A percentile compares a stretch with the other conserved stretches of the same genome.
These are phyloP conservation scores for Fusarium annulatum DNA, from an alignment of 2,329 filamentous ascomycete genomes.

Conservation along the genomic window DNA sequence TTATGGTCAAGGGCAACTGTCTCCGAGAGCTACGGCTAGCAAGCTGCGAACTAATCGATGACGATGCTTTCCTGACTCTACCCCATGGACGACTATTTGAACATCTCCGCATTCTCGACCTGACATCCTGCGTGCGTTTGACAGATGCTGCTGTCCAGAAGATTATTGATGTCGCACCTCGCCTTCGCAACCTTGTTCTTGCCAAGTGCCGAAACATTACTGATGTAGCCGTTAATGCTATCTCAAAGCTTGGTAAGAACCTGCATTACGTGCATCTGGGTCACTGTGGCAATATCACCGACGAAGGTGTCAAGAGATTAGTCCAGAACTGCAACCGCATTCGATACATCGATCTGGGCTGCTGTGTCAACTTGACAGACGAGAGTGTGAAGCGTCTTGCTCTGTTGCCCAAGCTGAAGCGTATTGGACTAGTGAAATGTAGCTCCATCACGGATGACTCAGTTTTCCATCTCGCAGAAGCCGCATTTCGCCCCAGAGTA, in stretches of 20 bases:
- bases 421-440: slow-evolving; percentile 96
- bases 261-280: slow-evolving; percentile 96
- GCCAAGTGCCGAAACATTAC: slow-evolving; percentile 96
- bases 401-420: slow-evolving; percentile 88
- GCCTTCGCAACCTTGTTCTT: slow-evolving; percentile 90
- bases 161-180: slow-evolving; percentile 87
- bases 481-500: slow-evolving; percentile 65
- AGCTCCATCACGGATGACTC: slow-evolving; percentile 89
- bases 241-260: slow-evolving; percentile 92
- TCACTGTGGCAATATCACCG: slow-evolving; percentile 91
- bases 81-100: slow-evolving; percentile 79
- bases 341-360: slow-evolving; percentile 97
- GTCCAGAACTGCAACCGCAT: slow-evolving; percentile 92
- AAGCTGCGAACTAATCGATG: slow-evolving; percentile 85
- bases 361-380: slow-evolving; percentile 90
- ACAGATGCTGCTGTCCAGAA: slow-evolving; percentile 89
- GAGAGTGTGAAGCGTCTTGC: slow-evolving; percentile 86
- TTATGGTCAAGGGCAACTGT: slow-evolving; percentile 81
- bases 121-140: slow-evolving; percentile 87
- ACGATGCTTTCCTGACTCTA: slow-evolving; percentile 86
- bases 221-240: slow-evolving; percentile 86
- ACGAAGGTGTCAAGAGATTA: slow-evolving; percentile 84
- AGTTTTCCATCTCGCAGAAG: slow-evolving; percentile 83
- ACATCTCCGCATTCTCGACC: slow-evolving; percentile 89
- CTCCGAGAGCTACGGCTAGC: slow-evolving; percentile 92